A percentile compares a stretch with the other conserved stretches of the same genome.
phyloP scores from a whole-genome alignment of 2,329 filamentous ascomycete species.

The Pseudogymnoascus sp. region DNA sequence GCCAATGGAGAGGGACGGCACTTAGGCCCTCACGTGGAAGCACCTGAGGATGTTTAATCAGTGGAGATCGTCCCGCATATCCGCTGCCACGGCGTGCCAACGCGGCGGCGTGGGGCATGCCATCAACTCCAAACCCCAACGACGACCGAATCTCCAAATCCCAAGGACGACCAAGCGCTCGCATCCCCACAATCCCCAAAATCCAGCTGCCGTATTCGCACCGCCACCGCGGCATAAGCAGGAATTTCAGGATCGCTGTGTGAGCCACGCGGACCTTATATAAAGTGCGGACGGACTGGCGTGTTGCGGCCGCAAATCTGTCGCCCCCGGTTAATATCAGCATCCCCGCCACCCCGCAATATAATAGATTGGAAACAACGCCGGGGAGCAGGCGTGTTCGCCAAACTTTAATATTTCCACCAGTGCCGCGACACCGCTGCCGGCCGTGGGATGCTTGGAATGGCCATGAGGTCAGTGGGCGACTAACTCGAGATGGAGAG shows the following conservation, averaged over 20 bases:
- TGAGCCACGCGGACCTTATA: not conserved
- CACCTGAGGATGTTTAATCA: not conserved
- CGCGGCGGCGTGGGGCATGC: not conserved
- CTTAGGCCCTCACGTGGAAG: not conserved
- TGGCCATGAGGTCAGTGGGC: not conserved
- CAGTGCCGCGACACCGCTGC: not conserved
- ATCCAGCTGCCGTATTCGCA: not conserved
- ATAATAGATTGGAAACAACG: conserved; percentile 6
- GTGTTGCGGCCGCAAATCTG: not conserved
- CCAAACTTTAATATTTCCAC: conserved; percentile 3
- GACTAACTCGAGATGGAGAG: not conserved
- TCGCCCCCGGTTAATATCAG: not conserved
- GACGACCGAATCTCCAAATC: not conserved
- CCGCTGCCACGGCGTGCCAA: not conserved
- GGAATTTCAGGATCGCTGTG: not conserved
- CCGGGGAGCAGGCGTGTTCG: not conserved
- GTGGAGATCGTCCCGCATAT: not conserved
- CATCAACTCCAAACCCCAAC: not conserved
- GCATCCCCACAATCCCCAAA: not conserved
- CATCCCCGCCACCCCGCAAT: conserved; percentile 1
- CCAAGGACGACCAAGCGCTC: not conserved
- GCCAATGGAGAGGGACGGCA: not conserved
- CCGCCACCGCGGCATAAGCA: not conserved
- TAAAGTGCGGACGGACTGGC: conserved; percentile 5
- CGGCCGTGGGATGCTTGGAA: not conserved